Percentiles rank a stretch among this genome's conserved stretches.
phyloP scores from a whole-genome alignment of 768 basidiomycete genomes.

The Mycena sanguinolenta region DNA sequence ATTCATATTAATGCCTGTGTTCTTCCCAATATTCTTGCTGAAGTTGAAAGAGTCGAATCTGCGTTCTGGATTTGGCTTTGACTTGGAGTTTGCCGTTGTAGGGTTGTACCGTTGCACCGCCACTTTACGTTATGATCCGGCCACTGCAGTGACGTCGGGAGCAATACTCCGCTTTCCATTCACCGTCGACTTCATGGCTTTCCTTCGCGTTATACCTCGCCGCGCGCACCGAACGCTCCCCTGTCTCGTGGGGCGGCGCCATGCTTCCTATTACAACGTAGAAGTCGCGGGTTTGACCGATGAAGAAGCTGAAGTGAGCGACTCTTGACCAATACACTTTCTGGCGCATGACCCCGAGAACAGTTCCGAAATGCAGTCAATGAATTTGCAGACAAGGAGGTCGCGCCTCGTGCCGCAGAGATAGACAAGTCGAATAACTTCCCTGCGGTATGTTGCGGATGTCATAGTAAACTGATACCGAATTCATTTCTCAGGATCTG shows the following conservation, averaged over 20 bases:
- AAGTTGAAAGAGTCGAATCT: too few species aligned
- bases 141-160: too few species aligned
- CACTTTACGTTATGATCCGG: too few species aligned
- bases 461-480: slow-evolving; percentile 16
- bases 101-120: too few species aligned
- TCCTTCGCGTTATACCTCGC: slow-evolving; percentile 17
- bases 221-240: not conserved
- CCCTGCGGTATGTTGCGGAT: slow-evolving; percentile 64
- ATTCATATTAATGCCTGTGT: too few species aligned
- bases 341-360: slow-evolving; percentile 5
- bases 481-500: slow-evolving; percentile 66
- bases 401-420: slow-evolving; percentile 88
- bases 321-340: slow-evolving; percentile 6
- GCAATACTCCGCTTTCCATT: not conserved
- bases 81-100: too few species aligned
- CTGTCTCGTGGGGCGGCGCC: not conserved
- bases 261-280: slow-evolving; percentile 75
- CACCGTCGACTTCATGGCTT: slow-evolving; percentile 14
- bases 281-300: slow-evolving; percentile 83
- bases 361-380: slow-evolving; percentile 87
- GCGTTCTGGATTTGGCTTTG: too few species aligned
- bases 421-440: slow-evolving; percentile 90
- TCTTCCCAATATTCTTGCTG: too few species aligned
- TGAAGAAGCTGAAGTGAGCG: slow-evolving; percentile 81
- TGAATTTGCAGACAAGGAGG: slow-evolving; percentile 85